Evolutionary conservation across 1,284 basidiomycete species (phyloP).

Genomic region (Ustilago cynodontis): DNA sequence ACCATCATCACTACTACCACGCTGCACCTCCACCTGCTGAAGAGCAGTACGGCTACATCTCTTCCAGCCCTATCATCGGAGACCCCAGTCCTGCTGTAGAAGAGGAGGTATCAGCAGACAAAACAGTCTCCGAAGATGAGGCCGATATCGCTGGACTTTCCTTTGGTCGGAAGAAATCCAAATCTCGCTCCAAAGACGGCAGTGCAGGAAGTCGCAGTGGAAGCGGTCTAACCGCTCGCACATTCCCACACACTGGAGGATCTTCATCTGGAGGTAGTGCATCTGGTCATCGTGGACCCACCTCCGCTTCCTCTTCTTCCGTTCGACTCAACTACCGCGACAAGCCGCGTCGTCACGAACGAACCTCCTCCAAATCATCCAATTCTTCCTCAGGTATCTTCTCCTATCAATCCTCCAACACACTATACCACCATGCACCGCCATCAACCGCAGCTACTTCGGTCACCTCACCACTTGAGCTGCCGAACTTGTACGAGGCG

Average conservation of each 20-base stretch:
- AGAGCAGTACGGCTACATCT: conserved; percentile 20
- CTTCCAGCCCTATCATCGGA: not conserved
- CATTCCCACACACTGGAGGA: conserved; percentile 10
- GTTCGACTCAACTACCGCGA: conserved; percentile 48
- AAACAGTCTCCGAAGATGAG: conserved; percentile 54
- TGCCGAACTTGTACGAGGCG: conserved; percentile 44
- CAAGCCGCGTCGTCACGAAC: conserved; percentile 54
- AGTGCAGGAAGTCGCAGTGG: conserved; percentile 36
- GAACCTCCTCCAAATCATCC: conserved; percentile 36
- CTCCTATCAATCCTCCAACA: conserved; percentile 21
- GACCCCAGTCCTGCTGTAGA: not conserved
- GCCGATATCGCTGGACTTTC: conserved; percentile 62
- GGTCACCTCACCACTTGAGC: conserved; percentile 5
- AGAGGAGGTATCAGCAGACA: conserved; percentile 15
- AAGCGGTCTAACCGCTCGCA: conserved; percentile 17
- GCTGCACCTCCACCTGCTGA: conserved; percentile 11
- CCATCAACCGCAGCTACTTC: conserved; percentile 21
- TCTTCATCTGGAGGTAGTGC: conserved; percentile 40
- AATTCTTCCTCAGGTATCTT: conserved; percentile 41
- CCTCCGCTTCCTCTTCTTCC: conserved; percentile 16
- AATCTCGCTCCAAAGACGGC: conserved; percentile 18
- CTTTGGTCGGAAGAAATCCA: conserved; percentile 45
- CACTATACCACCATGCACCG: conserved; percentile 12
- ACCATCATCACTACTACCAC: conserved; percentile 65
- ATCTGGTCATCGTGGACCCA: conserved; percentile 7